Percentiles rank a stretch among this genome's conserved stretches.
phyloP scores from a whole-genome alignment of 2,329 filamentous ascomycete species.

The Pseudogymnoascus sp. region DNA sequence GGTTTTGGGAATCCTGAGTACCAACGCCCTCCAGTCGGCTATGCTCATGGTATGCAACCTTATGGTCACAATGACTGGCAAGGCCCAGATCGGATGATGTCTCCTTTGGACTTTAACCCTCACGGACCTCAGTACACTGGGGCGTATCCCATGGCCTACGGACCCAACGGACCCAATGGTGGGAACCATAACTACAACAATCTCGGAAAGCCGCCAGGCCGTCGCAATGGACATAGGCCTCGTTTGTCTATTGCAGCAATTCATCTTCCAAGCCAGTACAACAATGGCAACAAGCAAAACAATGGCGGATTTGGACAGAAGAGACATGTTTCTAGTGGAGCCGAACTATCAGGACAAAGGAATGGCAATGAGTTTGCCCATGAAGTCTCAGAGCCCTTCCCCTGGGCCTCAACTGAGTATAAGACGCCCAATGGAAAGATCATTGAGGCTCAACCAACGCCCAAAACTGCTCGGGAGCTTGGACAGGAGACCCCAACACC shows the following conservation, averaged over 20 bases:
- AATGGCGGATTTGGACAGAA: neutral
- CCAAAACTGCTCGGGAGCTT: conserved; percentile 6
- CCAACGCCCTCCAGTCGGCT: neutral
- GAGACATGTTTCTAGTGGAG: neutral
- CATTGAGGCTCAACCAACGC: neutral
- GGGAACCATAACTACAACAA: neutral
- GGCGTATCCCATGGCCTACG: neutral
- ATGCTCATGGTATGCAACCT: neutral
- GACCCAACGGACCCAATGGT: neutral
- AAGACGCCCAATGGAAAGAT: neutral
- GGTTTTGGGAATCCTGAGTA: neutral
- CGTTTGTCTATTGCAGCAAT: neutral
- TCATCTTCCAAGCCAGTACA: neutral
- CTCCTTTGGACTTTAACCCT: neutral
- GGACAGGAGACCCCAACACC: conserved; percentile 1
- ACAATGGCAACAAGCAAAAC: neutral
- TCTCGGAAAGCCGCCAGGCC: neutral
- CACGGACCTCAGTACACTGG: neutral
- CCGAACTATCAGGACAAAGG: neutral
- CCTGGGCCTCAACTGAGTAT: neutral
- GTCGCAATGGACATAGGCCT: neutral
- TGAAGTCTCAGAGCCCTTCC: neutral
- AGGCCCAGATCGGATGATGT: neutral
- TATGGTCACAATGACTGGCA: neutral
- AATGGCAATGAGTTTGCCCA: neutral